Evolutionary conservation across 176 grass and related monocot species (phyloP), one percentile per base, ranked within the genome.

Genomic region (Tillandsia fasciculata): DNA sequence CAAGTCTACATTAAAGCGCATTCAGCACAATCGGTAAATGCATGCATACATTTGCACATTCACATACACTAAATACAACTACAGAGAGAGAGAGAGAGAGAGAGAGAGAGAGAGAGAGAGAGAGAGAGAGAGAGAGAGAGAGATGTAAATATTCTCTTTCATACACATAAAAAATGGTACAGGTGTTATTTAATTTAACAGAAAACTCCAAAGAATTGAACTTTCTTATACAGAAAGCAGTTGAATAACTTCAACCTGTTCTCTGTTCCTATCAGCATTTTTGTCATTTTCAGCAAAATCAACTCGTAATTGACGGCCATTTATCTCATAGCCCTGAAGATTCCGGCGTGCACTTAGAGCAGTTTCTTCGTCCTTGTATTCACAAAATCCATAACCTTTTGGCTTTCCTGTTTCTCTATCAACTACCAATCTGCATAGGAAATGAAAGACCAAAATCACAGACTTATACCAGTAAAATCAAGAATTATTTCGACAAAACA

Each of bases 201-300:
- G 50, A 64, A 33, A 69, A 84, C 66, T 79, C 51, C 26, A 63
- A 57, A 48, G 52, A 76, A 70, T 69, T 72, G 69, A 78, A 75
- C 77, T 48, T 58, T 74, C 70, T 80, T 83, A 66, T 66, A 84
- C 73, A 82, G 68, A 75, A 77, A 75, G 69, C 53, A 66, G 70
- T 54, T 80, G 63, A 77, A 78, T 53, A 77, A 74, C 75, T 80
- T 74, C 75, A 51, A 99, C 95, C 95, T 99, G 91, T 73, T 99
- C 95, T 83, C 90, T 92, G 75, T 88, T 99, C 73, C 87, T 87
- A 77, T 99, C 95, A 72, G 82, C 74, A 83, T 84, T 99, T 83
- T 91, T 99, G 68, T 89, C 95, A 81, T 90, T 94, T 88, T 99
- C 95, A 48, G 90, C 95, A 88, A 99, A 99, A 84, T 99, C 95